Evolutionary conservation across 768 basidiomycete genomes (phyloP), one percentile per base, ranked within the genome.

Genomic region (Mycena alexandri): DNA sequence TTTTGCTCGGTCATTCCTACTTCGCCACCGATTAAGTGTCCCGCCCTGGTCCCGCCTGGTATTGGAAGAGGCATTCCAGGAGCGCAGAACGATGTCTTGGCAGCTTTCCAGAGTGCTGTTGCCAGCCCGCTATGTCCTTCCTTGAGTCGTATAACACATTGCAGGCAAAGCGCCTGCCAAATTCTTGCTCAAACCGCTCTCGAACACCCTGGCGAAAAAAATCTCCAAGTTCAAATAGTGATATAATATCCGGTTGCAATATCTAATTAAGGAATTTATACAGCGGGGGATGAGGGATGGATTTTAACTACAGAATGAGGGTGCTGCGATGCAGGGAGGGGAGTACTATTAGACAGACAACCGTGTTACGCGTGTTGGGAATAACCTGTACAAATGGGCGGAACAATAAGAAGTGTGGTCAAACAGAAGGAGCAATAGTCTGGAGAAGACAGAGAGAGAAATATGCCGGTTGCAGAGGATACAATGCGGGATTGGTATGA

Each of bases 341-440:
- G 75, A 75, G 68, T 64, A 87, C 86, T 88, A 89, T 89, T 84
- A 89, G 82, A 87, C 88, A 89, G 86, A 88, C 87, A 85, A 84
- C 81, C 82, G 82, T 83, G 80, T 82, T 82, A 81, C 81, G 80
- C 77, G 78, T 74, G 79, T 75, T 71, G 77, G 81, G 79, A 79
- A 83, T 85, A 86, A 84, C 82, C 85, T 84, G 83, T 87, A 87
- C 86, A 88, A 86, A 84, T 87, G 85, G 75, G 73, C 79, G 74
- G 76, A 81, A 81, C 81, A 82, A 81, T 76, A 77, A 78, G 74
- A 77, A 67, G 76, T 78, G 75, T 78, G 75, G 75, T 76, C 80
- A 79, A 79, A 79, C 78, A 81, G 83, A 83, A 83, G 80, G 81
- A 86, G 83, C 84, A 84, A 85, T 83, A 83, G 81, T 80, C 81